Evolutionary conservation across 805 yeast genomes (phyloP), one percentile per base, ranked within the genome.

Genomic region (Cyberlindnera americana): DNA sequence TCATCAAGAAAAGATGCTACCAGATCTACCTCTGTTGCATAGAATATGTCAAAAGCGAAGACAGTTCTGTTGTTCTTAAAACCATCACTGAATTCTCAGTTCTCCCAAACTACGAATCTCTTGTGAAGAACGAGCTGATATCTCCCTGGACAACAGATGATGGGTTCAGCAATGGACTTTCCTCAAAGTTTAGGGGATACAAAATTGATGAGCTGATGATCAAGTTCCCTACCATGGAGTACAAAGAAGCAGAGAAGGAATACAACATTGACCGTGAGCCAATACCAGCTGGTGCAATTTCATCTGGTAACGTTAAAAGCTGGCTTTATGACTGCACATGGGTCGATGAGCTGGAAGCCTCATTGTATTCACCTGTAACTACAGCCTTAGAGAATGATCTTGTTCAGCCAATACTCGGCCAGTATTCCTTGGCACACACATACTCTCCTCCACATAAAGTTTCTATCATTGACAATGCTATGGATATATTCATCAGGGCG

Each of bases 401-500:
- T n/a, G 48, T 69, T 9, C 52, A 49, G 18, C 43, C 51, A 9
- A 17, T 56, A 5, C 44, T 60, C 21, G 58, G 51, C 9, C 28
- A 38, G 3, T 67, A 70, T 49, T 64, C 71, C 1, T 61, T 69
- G 22, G 45, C 56, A 8, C 53, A 51, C 35, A 46, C 40, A 18
- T 59, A 59, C 35, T 58, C 77, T 2, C 78, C 75, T 10, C 64
- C 66, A n/a, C 56, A 64, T 4, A 65, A 69, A 2, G 75, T 78
- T 0, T 65, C 77, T 36, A 62, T 85, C 3, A 73, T 88, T n/a
- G 96, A 91, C 61, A 57, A 74, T 2, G 81, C 96, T 0, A 78
- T 91, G 53, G 88, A 83, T 44, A 68, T 90, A 2, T 86, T 89
- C 55, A 77, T 85, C 5, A 55, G 73, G 8, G 69, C 83, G 1